These are phyloP conservation scores for Talaromyces ruber DNA, from an alignment of 495 filamentous ascomycete species.

Conservation along the genomic window DNA sequence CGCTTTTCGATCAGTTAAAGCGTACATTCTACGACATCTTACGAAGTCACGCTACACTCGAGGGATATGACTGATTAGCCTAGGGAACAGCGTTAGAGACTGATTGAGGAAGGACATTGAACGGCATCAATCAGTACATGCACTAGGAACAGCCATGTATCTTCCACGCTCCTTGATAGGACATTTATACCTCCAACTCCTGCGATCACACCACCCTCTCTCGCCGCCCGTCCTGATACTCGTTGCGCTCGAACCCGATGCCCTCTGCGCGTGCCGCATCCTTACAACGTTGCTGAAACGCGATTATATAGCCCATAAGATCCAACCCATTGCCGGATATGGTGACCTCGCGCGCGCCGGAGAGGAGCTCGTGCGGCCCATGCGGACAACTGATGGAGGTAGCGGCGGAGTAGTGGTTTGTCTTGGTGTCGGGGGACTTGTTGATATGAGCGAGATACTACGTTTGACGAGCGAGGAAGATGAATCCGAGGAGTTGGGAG, in stretches of 20 bases:
- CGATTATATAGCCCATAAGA: conserved; percentile 98
- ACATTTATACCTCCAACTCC: conserved; percentile 81
- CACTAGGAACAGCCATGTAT: conserved; percentile 59
- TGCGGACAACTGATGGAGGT: conserved; percentile 74
- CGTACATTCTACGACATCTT: not conserved
- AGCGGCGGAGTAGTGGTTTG: conserved; percentile 83
- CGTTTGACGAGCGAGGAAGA: conserved; percentile 49
- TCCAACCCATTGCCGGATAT: conserved; percentile 90
- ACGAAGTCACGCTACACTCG: not conserved
- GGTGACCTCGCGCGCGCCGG: conserved; percentile 74
- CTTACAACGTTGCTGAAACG: conserved; percentile 83
- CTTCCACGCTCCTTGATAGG: conserved; percentile 83
- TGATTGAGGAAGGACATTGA: not conserved
- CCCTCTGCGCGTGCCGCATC: conserved; percentile 91
- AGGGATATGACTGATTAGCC: not conserved
- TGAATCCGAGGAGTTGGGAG: conserved; percentile 55
- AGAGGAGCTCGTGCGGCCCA: conserved; percentile 65
- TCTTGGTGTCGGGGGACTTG: conserved; percentile 82
- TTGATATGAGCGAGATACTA: conserved; percentile 70
- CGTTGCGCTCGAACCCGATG: conserved; percentile 88
- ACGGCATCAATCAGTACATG: not conserved
- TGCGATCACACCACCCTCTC: conserved; percentile 69
- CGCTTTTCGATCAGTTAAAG: not conserved
- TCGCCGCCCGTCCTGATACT: conserved; percentile 89
- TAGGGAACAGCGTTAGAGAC: not conserved